Base-by-base conservation (phyloP, 176 grass and related monocot genomes). In the Guadua angustifolia region DNA sequence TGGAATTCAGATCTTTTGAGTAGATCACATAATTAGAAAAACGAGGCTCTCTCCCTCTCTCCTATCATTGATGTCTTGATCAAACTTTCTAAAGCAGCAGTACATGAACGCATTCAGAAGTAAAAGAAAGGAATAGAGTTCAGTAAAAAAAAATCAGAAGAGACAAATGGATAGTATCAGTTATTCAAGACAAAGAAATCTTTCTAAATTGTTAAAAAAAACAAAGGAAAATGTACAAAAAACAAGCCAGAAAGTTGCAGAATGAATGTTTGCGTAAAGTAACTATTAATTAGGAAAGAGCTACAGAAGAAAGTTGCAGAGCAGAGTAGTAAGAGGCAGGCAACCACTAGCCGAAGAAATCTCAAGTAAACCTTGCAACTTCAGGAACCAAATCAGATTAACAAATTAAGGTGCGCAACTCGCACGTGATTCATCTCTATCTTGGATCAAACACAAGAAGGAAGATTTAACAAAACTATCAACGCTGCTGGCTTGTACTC, bases 321-420 rank as follows among this genome's bases (percentile, higher is more conserved):
- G 42, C 3, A 16, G 11, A 38, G 29, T 7, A 53, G 53, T 60
- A 14, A 40, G 63, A 33, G n/a, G 12, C 21, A 80, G 29, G 62
- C 63, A 80, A 52, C 29, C 29, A 52, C 29, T 14, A 80, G 3
- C 62, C 21, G 11, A 40, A 80, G 78, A 55, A 40, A 81, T 81
- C 61, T 69, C 46, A 56, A 81, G 32, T 52, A 56, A 69, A 24
- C 18, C 21, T 55, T 80, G 21, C 45, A 10, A 35, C 17, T 12
- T 18, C 44, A 51, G 59, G 22, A 50, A 5, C 40, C 24, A 79
- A 66, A 59, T 58, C 0, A 35, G 53, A 74, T 44, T 5, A 9
- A 52, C 39, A 36, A 22, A 57, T 16, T 7, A 9, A 29, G 12
- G 16, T 8, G 36, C 9, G 40, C 77, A 79, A 8, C 44, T 79